Evolutionary conservation across 495 filamentous ascomycete species (phyloP), one percentile per base, ranked within the genome.

Genomic region (Stereocaulon alpinum): DNA sequence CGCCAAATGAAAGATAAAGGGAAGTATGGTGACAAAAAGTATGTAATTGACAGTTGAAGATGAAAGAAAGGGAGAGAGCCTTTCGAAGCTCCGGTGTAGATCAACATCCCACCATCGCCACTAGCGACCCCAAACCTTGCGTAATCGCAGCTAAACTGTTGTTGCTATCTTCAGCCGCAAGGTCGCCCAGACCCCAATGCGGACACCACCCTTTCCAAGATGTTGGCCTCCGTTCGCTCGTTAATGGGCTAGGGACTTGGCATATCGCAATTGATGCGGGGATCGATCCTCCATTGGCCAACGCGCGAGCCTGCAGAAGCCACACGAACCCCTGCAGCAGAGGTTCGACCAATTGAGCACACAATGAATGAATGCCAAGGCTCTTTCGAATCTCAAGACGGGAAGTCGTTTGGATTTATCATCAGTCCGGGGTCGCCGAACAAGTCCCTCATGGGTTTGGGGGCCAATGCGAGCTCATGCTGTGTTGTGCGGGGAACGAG

Each of bases 91-190:
- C 34, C 12, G 0, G 12, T 37, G 34, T 12, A 37, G 34, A 11
- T 37, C 34, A 37, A 12, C 34, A 12, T 37, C 34, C 7, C 34
- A 37, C 34, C 4, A 37, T 12, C 34, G 2, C 2, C 34, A 24
- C 24, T 3, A 24, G 24, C 34, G 32, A 11, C 32, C 32, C 32
- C 11, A 6, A 7, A 12, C 34, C 34, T 12, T 37, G 34, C 34
- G 34, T 37, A 37, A 37, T 37, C 34, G 7, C 12, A 37, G 34
- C 1, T 10, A 12, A 34, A 55, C 20, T 24, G 32, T 41, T 42
- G n/a, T 42, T 18, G 37, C 52, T 55, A 55, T 42, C 20, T 55
- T 55, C 37, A 55, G 52, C 52, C 52, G 52, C 52, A 14, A 29
- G 4, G 20, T 42, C 37, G 34, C 52, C 34, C 52, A 55, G 27